Base-by-base conservation (phyloP, 75 land plant species). In the Ceratopteris richardii region DNA sequence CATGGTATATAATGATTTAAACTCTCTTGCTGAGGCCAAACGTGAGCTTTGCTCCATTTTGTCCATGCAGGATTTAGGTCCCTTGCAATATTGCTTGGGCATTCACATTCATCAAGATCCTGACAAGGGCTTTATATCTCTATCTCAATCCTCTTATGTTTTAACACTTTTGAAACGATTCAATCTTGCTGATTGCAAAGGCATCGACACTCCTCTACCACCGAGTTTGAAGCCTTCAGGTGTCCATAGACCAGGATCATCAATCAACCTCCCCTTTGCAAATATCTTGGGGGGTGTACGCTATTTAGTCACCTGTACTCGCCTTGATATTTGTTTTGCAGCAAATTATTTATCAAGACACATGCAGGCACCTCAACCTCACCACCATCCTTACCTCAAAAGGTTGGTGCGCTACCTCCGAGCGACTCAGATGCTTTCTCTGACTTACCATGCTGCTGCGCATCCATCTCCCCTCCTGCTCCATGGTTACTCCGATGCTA, bases 401-500 rank as follows among this genome's bases (percentile, higher is more conserved):
- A 21, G 65, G 31, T 67, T 79, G 1, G 23, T 70, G 26, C 31
- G 65, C 28, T 78, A 78, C 31, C 37, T 78, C 2, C 60, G 73
- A 12, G 30, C 44, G 11, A 68, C 65, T 2, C 13, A 64, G 25
- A 48, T n/a, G n/a, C n/a, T n/a, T n/a, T n/a, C 42, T 59, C n/a
- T 55, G 71, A 67, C 12, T 0, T 67, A 30, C 20, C 46, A 69
- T 57, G 61, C 44, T 46, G 50, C 43, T 47, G 54, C 17, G 44
- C 31, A 36, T 19, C 51, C 4, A 48, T 21, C 51, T 48, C 18
- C 20, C 14, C 42, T 40, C 13, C 42, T 10, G 20, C 61, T 37
- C 0, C 36, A 58, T 54, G 63, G 76, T 1, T 67, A 77, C 21
- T 58, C 51, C 47, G 71, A 78, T 73, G 77, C 60, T 43, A 69